Evolutionary conservation across 768 basidiomycete species (phyloP), one percentile per base, ranked within the genome.

Genomic region (Filobasidium floriforme): DNA sequence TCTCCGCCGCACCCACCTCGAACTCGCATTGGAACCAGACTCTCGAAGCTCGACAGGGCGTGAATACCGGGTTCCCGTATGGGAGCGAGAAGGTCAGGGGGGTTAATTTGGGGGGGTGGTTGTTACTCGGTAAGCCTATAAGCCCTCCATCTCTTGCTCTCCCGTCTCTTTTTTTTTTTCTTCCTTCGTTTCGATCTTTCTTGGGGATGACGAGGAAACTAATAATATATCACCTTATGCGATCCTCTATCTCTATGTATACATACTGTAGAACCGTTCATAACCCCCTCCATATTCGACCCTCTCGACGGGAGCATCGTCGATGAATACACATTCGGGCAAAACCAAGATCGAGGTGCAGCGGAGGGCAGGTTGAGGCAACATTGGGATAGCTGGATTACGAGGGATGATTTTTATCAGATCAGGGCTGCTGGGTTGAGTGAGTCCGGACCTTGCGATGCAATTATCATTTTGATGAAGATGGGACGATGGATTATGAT

Each of bases 341-440:
- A 70, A 46, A 73, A 72, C 49, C 77, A 78, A 54, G 72, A 76
- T 61, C 49, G 68, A 26, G 49, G 41, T 2, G 29, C 41, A 22
- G 67, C 67, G 4, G 60, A 40, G 28, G 37, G 19, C 22, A 49
- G 52, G 1, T 51, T 67, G 26, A 22, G 44, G 41, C 32, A 46
- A 49, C 66, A 67, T 44, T 63, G 66, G 66, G 70, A 80, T 59
- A 76, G 73, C 9, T 81, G 75, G 72, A 73, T 80, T 60, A 80
- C 79, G 1, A 77, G 80, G 63, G 74, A 73, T 54, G 81, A 81
- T 66, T 75, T 78, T 66, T 61, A 62, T 32, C 73, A 73, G 64
- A 75, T 78, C 49, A 72, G 73, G 55, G 73, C 65, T 5, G 68
- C 68, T 44, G 68, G 68, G 9, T 41, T 69, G n/a, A 68, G 76